phyloP scores from a whole-genome alignment of 805 yeast species.

The Brettanomyces nanus region DNA sequence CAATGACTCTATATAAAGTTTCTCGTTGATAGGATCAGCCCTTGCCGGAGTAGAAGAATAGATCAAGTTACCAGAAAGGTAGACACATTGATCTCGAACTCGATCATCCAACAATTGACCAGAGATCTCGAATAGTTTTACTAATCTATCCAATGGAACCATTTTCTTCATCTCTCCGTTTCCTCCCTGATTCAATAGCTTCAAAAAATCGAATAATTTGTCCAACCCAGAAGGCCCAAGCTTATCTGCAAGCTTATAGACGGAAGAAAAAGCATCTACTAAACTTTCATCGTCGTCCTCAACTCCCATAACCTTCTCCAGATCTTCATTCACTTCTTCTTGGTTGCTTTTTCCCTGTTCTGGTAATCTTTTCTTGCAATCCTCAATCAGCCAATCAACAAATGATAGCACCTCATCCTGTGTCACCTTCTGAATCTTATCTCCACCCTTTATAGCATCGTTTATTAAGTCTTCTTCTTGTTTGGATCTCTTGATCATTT shows the following conservation, averaged over 20 bases:
- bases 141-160: conserved; percentile 29
- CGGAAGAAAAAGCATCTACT: conserved; percentile 16
- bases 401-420: conserved; percentile 15
- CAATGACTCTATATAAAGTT: conserved; percentile 39
- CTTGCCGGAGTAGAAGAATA: conserved; percentile 32
- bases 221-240: conserved; percentile 16
- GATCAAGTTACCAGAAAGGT: conserved; percentile 34
- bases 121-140: conserved; percentile 32
- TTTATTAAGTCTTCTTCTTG: conserved; percentile 13
- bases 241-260: conserved; percentile 14
- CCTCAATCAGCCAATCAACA: conserved; percentile 22
- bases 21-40: conserved; percentile 42
- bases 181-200: conserved; percentile 11
- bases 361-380: conserved; percentile 13
- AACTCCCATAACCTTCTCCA: neutral
- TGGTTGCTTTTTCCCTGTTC: conserved; percentile 7
- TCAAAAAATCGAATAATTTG: conserved; percentile 18
- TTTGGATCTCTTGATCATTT: conserved; percentile 18
- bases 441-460: conserved; percentile 8
- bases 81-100: conserved; percentile 27
- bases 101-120: conserved; percentile 29
- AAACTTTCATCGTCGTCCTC: conserved; percentile 15
- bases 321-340: conserved; percentile 8
- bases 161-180: conserved; percentile 12
- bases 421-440: conserved; percentile 10